Evolutionary conservation across 495 filamentous ascomycete genomes (phyloP).

Genomic region (Penicillium pancosmium): DNA sequence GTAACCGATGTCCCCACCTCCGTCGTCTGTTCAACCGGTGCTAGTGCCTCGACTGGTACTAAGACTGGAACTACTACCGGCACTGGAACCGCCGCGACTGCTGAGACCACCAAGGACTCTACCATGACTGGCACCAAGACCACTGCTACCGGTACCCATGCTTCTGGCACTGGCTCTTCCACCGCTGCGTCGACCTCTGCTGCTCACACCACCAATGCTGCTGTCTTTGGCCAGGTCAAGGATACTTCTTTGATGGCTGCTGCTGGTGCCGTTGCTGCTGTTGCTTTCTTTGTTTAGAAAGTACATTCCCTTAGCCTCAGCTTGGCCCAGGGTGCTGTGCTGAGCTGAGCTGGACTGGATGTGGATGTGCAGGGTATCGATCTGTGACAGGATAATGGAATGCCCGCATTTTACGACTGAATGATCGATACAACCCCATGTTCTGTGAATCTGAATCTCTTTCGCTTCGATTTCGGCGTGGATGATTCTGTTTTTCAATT

Average conservation of each 20-base stretch:
- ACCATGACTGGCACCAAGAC: conserved; percentile 10
- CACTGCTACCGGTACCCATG: conserved; percentile 14
- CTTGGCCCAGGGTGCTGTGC: too few relatives aligned
- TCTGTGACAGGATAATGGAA: too few relatives aligned
- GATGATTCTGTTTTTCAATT: too few relatives aligned
- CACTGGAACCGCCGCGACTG: not conserved
- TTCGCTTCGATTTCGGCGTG: too few relatives aligned
- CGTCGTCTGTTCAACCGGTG: conserved; percentile 35
- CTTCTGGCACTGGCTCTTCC: conserved; percentile 9
- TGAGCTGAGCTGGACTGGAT: too few relatives aligned
- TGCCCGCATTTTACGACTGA: too few relatives aligned
- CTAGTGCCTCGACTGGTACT: conserved; percentile 13
- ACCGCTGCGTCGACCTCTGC: conserved; percentile 23
- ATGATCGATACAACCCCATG: too few relatives aligned
- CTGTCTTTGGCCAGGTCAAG: conserved; percentile 47
- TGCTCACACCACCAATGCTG: conserved; percentile 37
- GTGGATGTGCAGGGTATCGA: not conserved
- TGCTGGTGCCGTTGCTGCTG: conserved; percentile 36
- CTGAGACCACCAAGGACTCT: conserved; percentile 11
- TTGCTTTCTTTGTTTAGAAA: conserved; percentile 37
- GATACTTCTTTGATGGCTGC: conserved; percentile 38
- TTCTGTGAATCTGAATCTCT: too few relatives aligned
- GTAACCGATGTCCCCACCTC: conserved; percentile 42
- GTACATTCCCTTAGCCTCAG: not conserved
- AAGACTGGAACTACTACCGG: conserved; percentile 6